These are phyloP conservation scores for Tinospora cordifolia DNA, from an alignment of 164 flowering plant genomes.

Conservation along the genomic window DNA sequence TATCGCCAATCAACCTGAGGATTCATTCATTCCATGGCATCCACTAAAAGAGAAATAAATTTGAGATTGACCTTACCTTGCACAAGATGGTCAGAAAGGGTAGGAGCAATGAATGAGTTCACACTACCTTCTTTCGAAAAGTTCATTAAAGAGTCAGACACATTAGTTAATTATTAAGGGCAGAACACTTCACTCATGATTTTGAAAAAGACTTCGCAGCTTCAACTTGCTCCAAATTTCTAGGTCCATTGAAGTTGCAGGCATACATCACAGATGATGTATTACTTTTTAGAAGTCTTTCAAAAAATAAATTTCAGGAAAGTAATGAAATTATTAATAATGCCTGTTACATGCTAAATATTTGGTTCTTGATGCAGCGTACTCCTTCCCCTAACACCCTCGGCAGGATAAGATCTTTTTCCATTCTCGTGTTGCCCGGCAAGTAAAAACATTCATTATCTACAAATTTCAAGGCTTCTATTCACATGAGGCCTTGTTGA, in stretches of 20 bases:
- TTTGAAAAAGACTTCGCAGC: background rate
- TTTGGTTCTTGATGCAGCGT: background rate
- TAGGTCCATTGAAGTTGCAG: background rate
- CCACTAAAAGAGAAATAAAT: background rate
- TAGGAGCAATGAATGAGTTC: background rate
- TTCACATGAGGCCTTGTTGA: background rate
- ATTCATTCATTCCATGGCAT: background rate
- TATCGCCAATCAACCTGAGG: background rate
- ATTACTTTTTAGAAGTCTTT: too few species aligned
- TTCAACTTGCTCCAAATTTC: background rate
- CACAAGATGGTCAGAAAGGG: background rate
- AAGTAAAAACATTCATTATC: background rate
- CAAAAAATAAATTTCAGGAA: background rate
- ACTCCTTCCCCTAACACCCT: background rate
- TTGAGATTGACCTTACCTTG: background rate
- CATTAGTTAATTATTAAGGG: background rate
- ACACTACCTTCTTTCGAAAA: background rate
- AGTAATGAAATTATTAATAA: background rate
- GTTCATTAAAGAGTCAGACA: background rate
- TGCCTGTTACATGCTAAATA: background rate
- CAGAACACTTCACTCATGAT: too few species aligned
- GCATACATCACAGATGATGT: background rate
- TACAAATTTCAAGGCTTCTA: background rate
- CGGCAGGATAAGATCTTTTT: background rate
- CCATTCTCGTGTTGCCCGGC: background rate